Evolutionary conservation across 805 yeast species (phyloP), one percentile per base, ranked within the genome.

Genomic region (Candida yuanshanica): DNA sequence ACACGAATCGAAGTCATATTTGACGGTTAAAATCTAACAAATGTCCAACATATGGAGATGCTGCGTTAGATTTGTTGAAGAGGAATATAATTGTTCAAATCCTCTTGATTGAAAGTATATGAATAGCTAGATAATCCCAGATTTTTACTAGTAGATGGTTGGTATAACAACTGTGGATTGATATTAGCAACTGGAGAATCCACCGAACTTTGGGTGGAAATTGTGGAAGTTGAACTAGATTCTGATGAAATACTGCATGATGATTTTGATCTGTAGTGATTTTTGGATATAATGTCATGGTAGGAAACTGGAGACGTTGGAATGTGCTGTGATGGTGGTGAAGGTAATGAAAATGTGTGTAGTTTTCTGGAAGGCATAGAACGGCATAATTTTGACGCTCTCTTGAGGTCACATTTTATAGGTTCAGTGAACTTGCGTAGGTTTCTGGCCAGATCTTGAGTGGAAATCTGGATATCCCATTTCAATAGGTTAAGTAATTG

Each of bases 381-480:
- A 23, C 52, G 56, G 36, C 51, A 51, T 35, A 46, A 33, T 29
- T 48, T 54, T 16, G 58, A 47, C 6, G 64, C 58, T 22, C 52
- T 52, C 47, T 56, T 64, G 35, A 67, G 45, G 42, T 67, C 69
- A 37, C 47, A 63, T 64, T 82, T 85, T 64, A 91, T 88, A 38
- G 89, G 84, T 20, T 75, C 75, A 42, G 88, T 68, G 66, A 91
- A 83, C 21, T 82, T 82, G 46, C 80, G 79, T 43, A 91, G 70
- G 31, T 80, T 81, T 36, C 69, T 65, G 44, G 77, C 67, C 44
- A 91, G 70, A 54, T 89, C 96, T 22, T 74, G 73, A 49, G 79
- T 78, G 21, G 75, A 63, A 34, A 91, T 80, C 33, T 77, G 67
- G 38, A 83, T 65, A 58, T 84, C 82, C 89, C 90, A 84, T 61